These are phyloP conservation scores for Podaxis carcinomalis DNA, from an alignment of 768 basidiomycete species.

Conservation along the genomic window DNA sequence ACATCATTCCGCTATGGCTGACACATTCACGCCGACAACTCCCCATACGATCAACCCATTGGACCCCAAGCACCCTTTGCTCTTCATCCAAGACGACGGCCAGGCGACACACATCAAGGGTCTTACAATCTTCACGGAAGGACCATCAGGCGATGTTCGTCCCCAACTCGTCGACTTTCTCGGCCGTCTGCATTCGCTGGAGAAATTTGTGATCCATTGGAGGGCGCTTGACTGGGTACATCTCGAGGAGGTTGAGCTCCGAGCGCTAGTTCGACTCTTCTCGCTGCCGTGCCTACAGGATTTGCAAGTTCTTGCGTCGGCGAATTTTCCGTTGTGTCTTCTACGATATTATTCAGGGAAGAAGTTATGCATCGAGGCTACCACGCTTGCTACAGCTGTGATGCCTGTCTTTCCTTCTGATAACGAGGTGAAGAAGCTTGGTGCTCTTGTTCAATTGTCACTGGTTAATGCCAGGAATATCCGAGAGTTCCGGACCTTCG, in stretches of 20 bases:
- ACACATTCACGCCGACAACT: background rate
- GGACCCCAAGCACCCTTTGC: slow-evolving; percentile 5
- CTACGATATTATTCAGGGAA: slow-evolving; percentile 1
- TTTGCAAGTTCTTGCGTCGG: background rate
- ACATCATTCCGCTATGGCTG: slow-evolving; percentile 1
- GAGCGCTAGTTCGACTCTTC: slow-evolving; percentile 2
- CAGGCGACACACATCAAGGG: background rate
- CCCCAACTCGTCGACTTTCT: slow-evolving; percentile 5
- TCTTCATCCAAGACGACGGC: slow-evolving; percentile 5
- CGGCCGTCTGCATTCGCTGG: background rate
- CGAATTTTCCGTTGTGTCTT: slow-evolving; percentile 4
- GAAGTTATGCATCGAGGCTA: slow-evolving; percentile 2
- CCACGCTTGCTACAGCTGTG: slow-evolving; percentile 1
- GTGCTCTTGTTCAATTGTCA: slow-evolving; percentile 1
- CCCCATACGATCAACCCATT: slow-evolving; percentile 3
- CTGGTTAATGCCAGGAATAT: slow-evolving; percentile 5
- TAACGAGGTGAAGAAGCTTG: background rate
- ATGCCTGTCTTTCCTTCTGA: slow-evolving; percentile 4
- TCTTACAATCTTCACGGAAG: slow-evolving; percentile 6
- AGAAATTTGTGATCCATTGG: slow-evolving; percentile 10
- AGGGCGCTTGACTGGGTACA: slow-evolving; percentile 6
- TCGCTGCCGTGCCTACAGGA: slow-evolving; percentile 4
- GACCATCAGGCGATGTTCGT: background rate
- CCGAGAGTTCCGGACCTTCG: slow-evolving; percentile 2
- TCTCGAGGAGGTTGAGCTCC: background rate